A percentile compares a stretch with the other conserved stretches of the same genome.
phyloP scores from a whole-genome alignment of 306 rosid species.

The Myrica gale region DNA sequence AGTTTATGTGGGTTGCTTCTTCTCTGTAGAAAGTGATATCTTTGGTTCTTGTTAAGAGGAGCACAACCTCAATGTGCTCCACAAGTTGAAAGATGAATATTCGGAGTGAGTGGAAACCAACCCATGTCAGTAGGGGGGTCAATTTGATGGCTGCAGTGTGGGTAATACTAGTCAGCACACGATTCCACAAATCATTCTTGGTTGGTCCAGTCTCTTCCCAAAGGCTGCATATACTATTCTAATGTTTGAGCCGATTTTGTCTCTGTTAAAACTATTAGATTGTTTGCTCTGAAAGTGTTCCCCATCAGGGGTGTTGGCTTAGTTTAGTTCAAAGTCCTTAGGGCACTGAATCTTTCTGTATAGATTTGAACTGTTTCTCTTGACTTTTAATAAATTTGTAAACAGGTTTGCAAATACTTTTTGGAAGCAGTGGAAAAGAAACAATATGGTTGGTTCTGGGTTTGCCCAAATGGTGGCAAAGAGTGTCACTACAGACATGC shows the following conservation, averaged over 20 bases:
- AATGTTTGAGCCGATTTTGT: not conserved
- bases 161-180: not conserved
- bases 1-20: not conserved
- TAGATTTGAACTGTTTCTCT: not conserved
- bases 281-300: not conserved
- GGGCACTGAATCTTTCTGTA: not conserved
- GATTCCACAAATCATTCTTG: not conserved
- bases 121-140: not conserved
- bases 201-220: not conserved
- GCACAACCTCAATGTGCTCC: not conserved
- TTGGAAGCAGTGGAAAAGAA: slow-evolving; percentile 95
- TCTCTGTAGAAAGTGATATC: not conserved
- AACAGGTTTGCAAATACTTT: slow-evolving; percentile 56
- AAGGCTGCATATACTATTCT: not conserved
- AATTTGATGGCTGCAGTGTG: not conserved
- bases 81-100: not conserved
- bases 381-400: slow-evolving; percentile 20
- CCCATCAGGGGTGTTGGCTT: not conserved
- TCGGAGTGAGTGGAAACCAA: not conserved
- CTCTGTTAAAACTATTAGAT: not conserved
- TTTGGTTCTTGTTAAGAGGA: not conserved
- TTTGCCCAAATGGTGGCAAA: slow-evolving; percentile 84
- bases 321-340: not conserved
- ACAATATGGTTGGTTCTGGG: slow-evolving; percentile 98
- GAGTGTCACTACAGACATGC: slow-evolving; percentile 97